A percentile compares a stretch with the other conserved stretches of the same genome.
Conservation (phyloP, 2,329 filamentous ascomycete species). For the Chaetomiaceae sp. region DNA sequence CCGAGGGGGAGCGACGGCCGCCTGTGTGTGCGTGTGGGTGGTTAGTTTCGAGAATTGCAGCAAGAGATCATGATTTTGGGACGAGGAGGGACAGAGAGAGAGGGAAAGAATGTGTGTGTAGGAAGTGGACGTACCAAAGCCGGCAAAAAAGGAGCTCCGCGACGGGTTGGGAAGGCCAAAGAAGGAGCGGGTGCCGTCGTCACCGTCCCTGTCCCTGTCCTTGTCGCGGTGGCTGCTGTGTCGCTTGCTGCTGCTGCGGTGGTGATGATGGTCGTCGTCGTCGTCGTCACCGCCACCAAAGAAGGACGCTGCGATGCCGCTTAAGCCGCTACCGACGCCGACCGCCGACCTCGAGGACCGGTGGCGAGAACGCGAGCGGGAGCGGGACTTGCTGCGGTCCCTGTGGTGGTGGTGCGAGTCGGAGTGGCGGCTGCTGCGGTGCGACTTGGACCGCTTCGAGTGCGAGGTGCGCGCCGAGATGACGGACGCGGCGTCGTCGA, state of each 20-base stretch:
- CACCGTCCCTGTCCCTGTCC: neutral
- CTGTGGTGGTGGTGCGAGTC: constrained; percentile 12
- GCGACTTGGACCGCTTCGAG: constrained; percentile 31
- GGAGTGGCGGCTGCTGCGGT: constrained; percentile 33
- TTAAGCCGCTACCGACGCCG: constrained; percentile 24
- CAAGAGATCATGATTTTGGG: too few relatives aligned
- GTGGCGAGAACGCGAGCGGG: constrained; percentile 29
- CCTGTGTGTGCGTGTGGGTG: constrained; percentile 7
- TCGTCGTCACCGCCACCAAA: constrained; percentile 38
- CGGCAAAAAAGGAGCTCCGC: constrained; percentile 36
- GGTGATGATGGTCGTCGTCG: constrained; percentile 14
- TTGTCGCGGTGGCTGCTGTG: neutral
- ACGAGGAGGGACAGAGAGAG: constrained; percentile 25
- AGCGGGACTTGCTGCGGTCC: constrained; percentile 29
- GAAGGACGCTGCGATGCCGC: constrained; percentile 39
- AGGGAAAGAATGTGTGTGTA: neutral
- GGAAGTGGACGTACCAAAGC: constrained; percentile 33
- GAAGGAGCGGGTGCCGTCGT: constrained; percentile 36
- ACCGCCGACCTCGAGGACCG: constrained; percentile 29
- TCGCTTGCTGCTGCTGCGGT: neutral
- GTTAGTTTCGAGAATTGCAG: too few relatives aligned
- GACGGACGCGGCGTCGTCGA: constrained; percentile 32
- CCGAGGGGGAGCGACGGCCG: constrained; percentile 51
- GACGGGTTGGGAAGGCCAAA: constrained; percentile 32
- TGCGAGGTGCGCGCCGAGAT: constrained; percentile 28